A percentile compares a stretch with the other conserved stretches of the same genome.
These are phyloP conservation scores for Vaccinium vitisidaea DNA, from an alignment of 148 eudicot species.

Conservation along the genomic window DNA sequence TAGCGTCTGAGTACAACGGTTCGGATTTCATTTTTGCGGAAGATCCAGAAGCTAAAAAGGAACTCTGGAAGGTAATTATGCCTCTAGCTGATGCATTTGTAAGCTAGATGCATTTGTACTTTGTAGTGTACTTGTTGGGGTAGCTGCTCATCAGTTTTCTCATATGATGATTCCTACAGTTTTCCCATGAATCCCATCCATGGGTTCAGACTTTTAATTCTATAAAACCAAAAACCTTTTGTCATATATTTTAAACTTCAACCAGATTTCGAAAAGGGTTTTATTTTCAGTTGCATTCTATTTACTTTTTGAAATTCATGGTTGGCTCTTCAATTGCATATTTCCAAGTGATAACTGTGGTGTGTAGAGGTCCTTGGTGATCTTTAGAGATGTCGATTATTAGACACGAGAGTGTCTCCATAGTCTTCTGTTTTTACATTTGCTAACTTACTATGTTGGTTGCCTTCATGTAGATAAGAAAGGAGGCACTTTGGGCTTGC, in stretches of 20 bases:
- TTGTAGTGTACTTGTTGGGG: not conserved
- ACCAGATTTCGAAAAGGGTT: not conserved
- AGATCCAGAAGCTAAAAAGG: conserved; percentile 89
- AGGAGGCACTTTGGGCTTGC: conserved; percentile 99
- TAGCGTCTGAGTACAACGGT: conserved; percentile 83
- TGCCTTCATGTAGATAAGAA: conserved; percentile 66
- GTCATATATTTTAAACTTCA: not conserved
- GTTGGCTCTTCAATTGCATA: not conserved
- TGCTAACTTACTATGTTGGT: conserved; percentile 3
- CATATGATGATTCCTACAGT: not conserved
- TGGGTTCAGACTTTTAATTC: not conserved
- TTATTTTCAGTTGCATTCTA: not conserved
- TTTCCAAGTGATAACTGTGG: not conserved
- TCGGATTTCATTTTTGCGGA: conserved; percentile 88
- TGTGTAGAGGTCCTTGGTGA: not conserved
- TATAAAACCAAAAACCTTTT: not conserved
- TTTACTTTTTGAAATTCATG: not conserved
- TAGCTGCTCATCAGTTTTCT: not conserved
- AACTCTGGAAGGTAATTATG: conserved; percentile 87
- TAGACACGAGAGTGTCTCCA: not conserved
- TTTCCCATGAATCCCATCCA: not conserved
- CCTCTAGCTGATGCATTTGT: conserved; percentile 3
- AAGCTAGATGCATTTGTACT: not conserved
- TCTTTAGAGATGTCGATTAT: not conserved
- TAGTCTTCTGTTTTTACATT: not conserved